These are phyloP conservation scores for Hyphopichia burtonii DNA, from an alignment of 1,139 yeast genomes.

Conservation along the genomic window DNA sequence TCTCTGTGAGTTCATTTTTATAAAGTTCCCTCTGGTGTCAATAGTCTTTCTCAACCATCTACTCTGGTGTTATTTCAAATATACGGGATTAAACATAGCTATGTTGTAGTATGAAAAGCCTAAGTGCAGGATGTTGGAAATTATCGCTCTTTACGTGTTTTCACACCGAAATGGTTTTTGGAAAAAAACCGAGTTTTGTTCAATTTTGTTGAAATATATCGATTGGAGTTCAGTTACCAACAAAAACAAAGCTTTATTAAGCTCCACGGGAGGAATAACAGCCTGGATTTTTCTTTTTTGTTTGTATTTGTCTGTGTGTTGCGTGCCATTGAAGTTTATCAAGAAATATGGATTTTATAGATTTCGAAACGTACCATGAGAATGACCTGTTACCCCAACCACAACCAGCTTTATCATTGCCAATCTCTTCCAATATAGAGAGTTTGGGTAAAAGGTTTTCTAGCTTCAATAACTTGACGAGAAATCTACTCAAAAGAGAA, in stretches of 20 bases:
- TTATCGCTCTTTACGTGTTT: background rate
- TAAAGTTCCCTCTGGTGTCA: too few species aligned
- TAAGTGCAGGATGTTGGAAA: background rate
- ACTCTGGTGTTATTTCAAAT: background rate
- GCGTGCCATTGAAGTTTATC: background rate
- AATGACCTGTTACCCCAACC: slow-evolving; percentile 39
- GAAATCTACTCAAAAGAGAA: slow-evolving; percentile 27
- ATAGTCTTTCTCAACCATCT: too few species aligned
- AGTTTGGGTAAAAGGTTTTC: slow-evolving; percentile 34
- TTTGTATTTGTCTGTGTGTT: too few species aligned
- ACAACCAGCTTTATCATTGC: slow-evolving; percentile 47
- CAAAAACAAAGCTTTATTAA: too few species aligned
- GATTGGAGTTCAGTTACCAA: too few species aligned
- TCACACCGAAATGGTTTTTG: background rate
- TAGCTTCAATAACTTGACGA: slow-evolving; percentile 31
- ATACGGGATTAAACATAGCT: slow-evolving; percentile 1
- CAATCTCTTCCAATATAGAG: slow-evolving; percentile 42
- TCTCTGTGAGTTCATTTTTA: background rate
- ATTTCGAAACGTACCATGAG: slow-evolving; percentile 35
- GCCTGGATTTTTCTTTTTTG: too few species aligned
- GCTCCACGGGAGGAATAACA: too few species aligned
- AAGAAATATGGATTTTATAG: slow-evolving; percentile 41
- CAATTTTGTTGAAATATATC: too few species aligned
- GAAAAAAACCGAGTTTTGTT: too few species aligned
- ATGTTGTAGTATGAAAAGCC: background rate